Evolutionary conservation across 345 rosid species (phyloP).

Genomic region (Eucalyptus erythrocorys): DNA sequence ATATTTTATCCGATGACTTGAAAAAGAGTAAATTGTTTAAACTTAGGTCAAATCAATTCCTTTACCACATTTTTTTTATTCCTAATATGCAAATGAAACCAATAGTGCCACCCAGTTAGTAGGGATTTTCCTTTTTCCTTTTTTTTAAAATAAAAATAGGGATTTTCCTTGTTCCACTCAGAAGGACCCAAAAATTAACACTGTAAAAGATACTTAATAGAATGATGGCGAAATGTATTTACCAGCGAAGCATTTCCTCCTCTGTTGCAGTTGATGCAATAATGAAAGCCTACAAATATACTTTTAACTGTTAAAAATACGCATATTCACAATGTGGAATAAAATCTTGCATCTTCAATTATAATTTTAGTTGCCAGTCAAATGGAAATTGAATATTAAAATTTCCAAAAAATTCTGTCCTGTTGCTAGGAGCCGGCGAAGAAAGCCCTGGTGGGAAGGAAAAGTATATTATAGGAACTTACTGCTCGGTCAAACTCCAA

Average conservation of each 20-base stretch:
- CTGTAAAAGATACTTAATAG: background rate
- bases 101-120: background rate
- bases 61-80: background rate
- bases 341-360: background rate
- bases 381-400: background rate
- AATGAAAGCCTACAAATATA: slow-evolving; percentile 71
- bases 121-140: background rate
- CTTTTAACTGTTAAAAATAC: background rate
- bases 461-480: slow-evolving; percentile 15
- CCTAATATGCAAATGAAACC: background rate
- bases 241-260: slow-evolving; percentile 97
- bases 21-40: background rate
- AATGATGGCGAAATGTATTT: background rate
- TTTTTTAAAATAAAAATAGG: too few relatives aligned
- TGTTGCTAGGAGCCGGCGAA: background rate
- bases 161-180: background rate
- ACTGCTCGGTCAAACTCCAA: slow-evolving; percentile 93
- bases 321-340: background rate
- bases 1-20: background rate
- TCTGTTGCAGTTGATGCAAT: slow-evolving; percentile 90
- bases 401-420: background rate
- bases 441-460: background rate
- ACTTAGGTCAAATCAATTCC: background rate
- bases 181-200: background rate
- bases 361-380: background rate